These are phyloP conservation scores for Kwoniella europaea DNA, from an alignment of 768 basidiomycete species.

Conservation along the genomic window DNA sequence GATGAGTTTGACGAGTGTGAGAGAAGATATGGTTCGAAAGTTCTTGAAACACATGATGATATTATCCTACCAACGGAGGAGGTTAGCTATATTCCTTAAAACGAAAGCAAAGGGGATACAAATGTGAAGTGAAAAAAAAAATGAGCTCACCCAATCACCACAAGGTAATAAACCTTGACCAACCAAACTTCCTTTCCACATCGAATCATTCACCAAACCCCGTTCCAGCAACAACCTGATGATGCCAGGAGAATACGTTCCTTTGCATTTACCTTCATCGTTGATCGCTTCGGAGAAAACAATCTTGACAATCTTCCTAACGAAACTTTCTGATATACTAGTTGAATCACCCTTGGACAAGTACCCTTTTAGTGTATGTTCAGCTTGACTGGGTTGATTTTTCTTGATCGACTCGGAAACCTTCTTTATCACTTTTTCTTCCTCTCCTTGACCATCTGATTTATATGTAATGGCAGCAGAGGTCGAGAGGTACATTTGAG, in stretches of 20 bases:
- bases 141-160: conserved; percentile 50
- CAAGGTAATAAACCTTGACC: conserved; percentile 37
- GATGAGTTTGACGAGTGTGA: conserved; percentile 34
- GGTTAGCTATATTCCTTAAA: conserved; percentile 5
- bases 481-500: conserved; percentile 24
- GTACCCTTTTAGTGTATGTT: background rate
- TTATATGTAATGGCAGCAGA: background rate
- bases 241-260: conserved; percentile 39
- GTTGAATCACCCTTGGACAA: background rate
- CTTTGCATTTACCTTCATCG: conserved; percentile 21
- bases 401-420: conserved; percentile 11
- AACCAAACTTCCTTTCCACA: conserved; percentile 45
- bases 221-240: conserved; percentile 33
- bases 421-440: background rate
- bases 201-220: conserved; percentile 38
- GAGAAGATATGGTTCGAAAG: conserved; percentile 33
- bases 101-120: too few relatives aligned
- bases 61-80: conserved; percentile 26
- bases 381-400: conserved; percentile 5
- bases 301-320: conserved; percentile 21
- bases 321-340: conserved; percentile 19
- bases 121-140: too few relatives aligned
- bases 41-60: conserved; percentile 31
- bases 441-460: background rate
- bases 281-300: conserved; percentile 30